Percentiles rank a stretch among this genome's conserved stretches.
Conservation (phyloP, 1,284 basidiomycete genomes). For the Cutaneotrichosporon dermatis region DNA sequence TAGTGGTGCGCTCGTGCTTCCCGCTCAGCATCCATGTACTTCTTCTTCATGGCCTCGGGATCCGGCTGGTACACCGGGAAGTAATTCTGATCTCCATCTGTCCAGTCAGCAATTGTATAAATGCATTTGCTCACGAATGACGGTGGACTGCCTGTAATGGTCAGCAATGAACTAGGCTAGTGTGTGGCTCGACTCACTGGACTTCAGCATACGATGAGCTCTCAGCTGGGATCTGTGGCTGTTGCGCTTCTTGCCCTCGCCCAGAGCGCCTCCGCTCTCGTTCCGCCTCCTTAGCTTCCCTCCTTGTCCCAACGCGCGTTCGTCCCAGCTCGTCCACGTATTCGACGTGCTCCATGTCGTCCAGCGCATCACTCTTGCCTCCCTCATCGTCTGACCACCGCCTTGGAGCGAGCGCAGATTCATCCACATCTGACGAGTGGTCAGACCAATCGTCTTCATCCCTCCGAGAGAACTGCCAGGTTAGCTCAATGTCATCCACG, state of each 20-base stretch:
- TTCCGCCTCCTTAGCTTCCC: conserved; percentile 41
- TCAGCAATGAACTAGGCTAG: conserved; percentile 5
- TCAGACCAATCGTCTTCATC: conserved; percentile 28
- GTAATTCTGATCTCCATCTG: conserved; percentile 64
- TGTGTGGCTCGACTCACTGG: conserved; percentile 29
- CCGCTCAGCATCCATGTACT: conserved; percentile 73
- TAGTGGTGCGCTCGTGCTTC: conserved; percentile 69
- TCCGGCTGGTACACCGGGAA: conserved; percentile 83
- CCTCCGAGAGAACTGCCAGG: background rate
- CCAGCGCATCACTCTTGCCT: conserved; percentile 22
- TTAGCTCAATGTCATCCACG: background rate
- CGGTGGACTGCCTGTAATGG: conserved; percentile 58
- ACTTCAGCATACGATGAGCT: conserved; percentile 43
- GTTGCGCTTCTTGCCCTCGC: background rate
- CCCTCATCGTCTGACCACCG: conserved; percentile 27
- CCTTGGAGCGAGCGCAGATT: conserved; percentile 19
- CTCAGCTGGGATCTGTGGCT: conserved; percentile 4
- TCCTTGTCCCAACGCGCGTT: conserved; percentile 40
- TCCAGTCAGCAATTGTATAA: background rate
- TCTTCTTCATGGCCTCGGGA: conserved; percentile 66
- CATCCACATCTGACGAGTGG: conserved; percentile 37
- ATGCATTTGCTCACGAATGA: conserved; percentile 47
- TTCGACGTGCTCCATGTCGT: conserved; percentile 37
- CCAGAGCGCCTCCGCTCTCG: background rate
- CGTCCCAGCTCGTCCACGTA: conserved; percentile 49